These are phyloP conservation scores for Martiniozyma asiatica DNA, from an alignment of 1,139 yeast genomes.

Conservation along the genomic window DNA sequence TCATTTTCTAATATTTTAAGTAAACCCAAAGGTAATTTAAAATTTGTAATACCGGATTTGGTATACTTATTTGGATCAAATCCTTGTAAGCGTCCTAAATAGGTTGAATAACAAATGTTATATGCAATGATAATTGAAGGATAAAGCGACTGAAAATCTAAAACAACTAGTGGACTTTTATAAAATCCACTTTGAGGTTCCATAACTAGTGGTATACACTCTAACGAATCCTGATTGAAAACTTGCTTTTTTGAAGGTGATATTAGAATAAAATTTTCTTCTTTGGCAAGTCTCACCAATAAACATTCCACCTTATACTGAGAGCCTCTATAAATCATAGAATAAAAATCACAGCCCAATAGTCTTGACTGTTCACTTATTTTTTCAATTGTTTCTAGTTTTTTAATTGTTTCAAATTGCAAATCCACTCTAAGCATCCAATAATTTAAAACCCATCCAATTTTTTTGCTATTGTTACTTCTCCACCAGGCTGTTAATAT, in stretches of 20 bases:
- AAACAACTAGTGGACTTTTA: slow-evolving; percentile 77
- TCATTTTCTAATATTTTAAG: slow-evolving; percentile 41
- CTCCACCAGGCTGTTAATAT: slow-evolving; percentile 42
- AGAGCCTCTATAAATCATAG: slow-evolving; percentile 82
- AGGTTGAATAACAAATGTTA: slow-evolving; percentile 83
- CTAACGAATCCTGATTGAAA: slow-evolving; percentile 74
- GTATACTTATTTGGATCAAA: slow-evolving; percentile 36
- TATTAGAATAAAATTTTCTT: slow-evolving; percentile 57
- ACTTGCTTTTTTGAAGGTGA: slow-evolving; percentile 81
- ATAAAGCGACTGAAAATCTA: slow-evolving; percentile 88
- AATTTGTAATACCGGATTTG: slow-evolving; percentile 38
- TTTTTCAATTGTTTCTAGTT: slow-evolving; percentile 55
- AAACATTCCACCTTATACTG: slow-evolving; percentile 89
- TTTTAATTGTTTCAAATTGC: slow-evolving; percentile 39
- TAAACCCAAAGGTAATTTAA: slow-evolving; percentile 45
- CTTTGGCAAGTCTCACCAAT: slow-evolving; percentile 58
- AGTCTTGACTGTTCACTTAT: slow-evolving; percentile 78
- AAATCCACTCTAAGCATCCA: slow-evolving; percentile 37
- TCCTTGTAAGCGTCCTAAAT: slow-evolving; percentile 57
- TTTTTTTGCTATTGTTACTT: slow-evolving; percentile 20
- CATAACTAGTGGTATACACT: slow-evolving; percentile 81
- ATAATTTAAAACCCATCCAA: slow-evolving; percentile 36
- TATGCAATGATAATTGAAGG: slow-evolving; percentile 90
- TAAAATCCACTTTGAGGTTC: slow-evolving; percentile 82
- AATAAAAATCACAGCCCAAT: slow-evolving; percentile 80